Conservation (phyloP, 352 stramenopile species). For the Globisporangium cederbergense region DNA sequence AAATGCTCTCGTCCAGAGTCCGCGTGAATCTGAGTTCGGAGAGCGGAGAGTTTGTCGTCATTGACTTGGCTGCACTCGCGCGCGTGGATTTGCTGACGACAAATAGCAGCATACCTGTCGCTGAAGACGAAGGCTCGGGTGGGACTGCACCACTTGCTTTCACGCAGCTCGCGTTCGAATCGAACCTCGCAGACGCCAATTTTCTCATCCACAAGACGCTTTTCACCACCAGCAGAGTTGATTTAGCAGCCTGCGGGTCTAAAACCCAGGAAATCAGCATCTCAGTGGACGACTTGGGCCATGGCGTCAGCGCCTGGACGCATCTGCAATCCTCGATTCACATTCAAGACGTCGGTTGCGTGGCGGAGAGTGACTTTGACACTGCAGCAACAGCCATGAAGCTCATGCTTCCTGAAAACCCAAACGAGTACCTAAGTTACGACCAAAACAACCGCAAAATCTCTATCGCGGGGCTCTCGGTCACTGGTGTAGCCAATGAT, state of each 20-base stretch:
- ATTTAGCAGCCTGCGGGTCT: neutral
- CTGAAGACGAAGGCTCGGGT: neutral
- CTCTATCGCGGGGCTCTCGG: constrained; percentile 6
- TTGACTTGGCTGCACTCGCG: neutral
- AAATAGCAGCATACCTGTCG: neutral
- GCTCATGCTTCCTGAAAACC: constrained; percentile 5
- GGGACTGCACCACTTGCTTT: neutral
- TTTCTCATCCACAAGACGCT: constrained; percentile 12
- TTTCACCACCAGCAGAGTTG: constrained; percentile 1
- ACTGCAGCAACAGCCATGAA: neutral
- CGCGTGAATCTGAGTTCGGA: constrained; percentile 11
- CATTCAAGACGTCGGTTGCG: constrained; percentile 10
- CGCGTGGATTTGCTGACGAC: neutral
- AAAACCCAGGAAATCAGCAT: neutral
- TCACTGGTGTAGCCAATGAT: neutral
- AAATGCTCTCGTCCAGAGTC: neutral
- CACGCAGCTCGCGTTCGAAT: constrained; percentile 19
- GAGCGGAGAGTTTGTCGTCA: constrained; percentile 1
- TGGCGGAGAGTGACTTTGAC: neutral
- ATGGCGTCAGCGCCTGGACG: constrained; percentile 7
- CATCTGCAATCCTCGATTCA: constrained; percentile 4
- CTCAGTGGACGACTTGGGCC: constrained; percentile 13
- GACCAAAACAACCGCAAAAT: neutral
- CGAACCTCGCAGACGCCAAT: constrained; percentile 15
- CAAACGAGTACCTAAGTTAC: neutral